These are phyloP conservation scores for Rhodosporidiobolus odoratus DNA, from an alignment of 768 basidiomycete species.

Conservation along the genomic window DNA sequence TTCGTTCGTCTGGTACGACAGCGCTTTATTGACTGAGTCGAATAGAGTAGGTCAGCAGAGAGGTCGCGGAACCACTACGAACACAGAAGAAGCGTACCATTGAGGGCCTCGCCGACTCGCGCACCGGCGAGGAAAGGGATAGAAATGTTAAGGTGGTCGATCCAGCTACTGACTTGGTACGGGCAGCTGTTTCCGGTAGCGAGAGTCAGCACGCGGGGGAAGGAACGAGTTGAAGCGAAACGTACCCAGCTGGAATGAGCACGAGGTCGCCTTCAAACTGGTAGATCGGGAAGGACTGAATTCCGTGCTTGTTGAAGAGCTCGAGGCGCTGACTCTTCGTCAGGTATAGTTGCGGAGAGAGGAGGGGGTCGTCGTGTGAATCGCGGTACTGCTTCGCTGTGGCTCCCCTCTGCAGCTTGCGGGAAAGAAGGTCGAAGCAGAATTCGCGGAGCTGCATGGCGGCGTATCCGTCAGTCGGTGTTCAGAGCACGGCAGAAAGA, in stretches of 20 bases:
- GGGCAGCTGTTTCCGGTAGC: not conserved
- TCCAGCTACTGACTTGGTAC: conserved; percentile 29
- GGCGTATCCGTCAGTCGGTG: fast-evolving
- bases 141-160: conserved; percentile 29
- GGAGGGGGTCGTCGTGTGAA: conserved; percentile 28
- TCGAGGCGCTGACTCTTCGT: conserved; percentile 16
- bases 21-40: not conserved
- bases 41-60: not conserved
- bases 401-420: not conserved
- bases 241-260: conserved; percentile 31
- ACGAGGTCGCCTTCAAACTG: conserved; percentile 35
- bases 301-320: conserved; percentile 6
- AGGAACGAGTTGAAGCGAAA: not conserved
- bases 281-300: conserved; percentile 24
- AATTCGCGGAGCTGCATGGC: conserved; percentile 23
- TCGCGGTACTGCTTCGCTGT: not conserved
- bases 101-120: not conserved
- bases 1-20: conserved; percentile 13
- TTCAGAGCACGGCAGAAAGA: not conserved
- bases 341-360: conserved; percentile 20
- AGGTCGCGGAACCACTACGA: not conserved
- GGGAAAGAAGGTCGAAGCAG: conserved; percentile 12
- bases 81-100: not conserved
- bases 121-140: conserved; percentile 25
- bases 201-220: not conserved